A percentile compares a stretch with the other conserved stretches of the same genome.
Evolutionary conservation across 2,329 filamentous ascomycete species (phyloP).

Genomic region (Penicillium corylophilum): DNA sequence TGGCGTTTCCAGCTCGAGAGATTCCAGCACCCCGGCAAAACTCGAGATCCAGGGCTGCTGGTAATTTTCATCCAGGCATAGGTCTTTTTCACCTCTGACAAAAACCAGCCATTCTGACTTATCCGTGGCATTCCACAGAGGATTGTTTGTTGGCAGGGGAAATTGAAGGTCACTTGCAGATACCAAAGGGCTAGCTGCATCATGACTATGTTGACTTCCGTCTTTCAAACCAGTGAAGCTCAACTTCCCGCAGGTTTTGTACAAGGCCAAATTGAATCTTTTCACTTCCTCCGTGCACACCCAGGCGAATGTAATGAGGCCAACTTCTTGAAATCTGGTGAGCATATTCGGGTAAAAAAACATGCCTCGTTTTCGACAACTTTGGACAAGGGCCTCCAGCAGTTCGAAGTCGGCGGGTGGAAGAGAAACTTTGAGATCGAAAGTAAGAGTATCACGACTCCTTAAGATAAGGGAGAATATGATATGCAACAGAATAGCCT

Average conservation of each 20-base stretch:
- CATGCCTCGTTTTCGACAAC: conserved; percentile 28
- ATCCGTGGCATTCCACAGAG: conserved; percentile 14
- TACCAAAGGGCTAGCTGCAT: not conserved
- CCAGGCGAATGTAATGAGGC: conserved; percentile 21
- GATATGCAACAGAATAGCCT: conserved; percentile 32
- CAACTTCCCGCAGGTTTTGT: conserved; percentile 18
- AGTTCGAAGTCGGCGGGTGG: conserved; percentile 8
- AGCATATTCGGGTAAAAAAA: conserved; percentile 32
- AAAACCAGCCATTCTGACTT: conserved; percentile 7
- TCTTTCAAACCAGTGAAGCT: not conserved
- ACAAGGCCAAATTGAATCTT: conserved; percentile 29
- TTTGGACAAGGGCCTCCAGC: conserved; percentile 25
- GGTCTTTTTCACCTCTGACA: not conserved
- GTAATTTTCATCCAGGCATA: conserved; percentile 1
- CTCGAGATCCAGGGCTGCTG: conserved; percentile 14
- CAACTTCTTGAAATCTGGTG: conserved; percentile 7
- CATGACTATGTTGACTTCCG: not conserved
- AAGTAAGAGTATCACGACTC: not conserved
- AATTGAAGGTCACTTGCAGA: conserved; percentile 19
- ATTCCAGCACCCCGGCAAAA: conserved; percentile 2
- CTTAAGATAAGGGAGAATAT: conserved; percentile 25
- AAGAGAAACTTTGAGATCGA: conserved; percentile 16
- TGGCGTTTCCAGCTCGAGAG: not conserved
- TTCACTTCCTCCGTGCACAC: conserved; percentile 31
- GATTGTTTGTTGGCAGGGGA: conserved; percentile 14